A percentile compares a stretch with the other conserved stretches of the same genome.
Evolutionary conservation across 1,139 yeast species (phyloP).

Genomic region (Pichia sp.): DNA sequence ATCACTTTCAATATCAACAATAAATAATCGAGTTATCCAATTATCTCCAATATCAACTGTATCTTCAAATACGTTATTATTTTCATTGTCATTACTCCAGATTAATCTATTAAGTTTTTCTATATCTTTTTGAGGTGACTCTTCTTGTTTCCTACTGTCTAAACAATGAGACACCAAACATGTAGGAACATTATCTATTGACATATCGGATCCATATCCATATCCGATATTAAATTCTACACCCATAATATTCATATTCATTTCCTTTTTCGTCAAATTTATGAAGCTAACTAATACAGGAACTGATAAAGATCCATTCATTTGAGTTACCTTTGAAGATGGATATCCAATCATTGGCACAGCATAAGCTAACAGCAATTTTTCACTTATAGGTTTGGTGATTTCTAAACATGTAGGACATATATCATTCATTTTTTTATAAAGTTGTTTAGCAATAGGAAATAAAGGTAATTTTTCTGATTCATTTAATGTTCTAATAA

Average conservation of each 20-base stretch:
- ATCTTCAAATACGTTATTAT: background rate
- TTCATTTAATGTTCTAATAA: background rate
- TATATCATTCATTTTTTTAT: conserved; percentile 2
- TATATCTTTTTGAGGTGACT: background rate
- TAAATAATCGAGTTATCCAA: conserved; percentile 5
- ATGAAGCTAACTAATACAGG: conserved; percentile 7
- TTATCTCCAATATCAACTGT: conserved; percentile 4
- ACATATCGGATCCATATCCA: background rate
- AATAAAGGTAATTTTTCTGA: background rate
- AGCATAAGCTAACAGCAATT: conserved; percentile 3
- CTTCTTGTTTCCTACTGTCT: conserved; percentile 4
- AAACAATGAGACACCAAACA: conserved; percentile 6
- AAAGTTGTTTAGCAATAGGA: conserved; percentile 6
- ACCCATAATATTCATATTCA: conserved; percentile 1
- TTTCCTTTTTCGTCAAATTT: background rate
- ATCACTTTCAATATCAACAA: background rate
- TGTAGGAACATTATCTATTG: conserved; percentile 6
- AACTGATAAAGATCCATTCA: background rate
- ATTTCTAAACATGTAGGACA: conserved; percentile 9
- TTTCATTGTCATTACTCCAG: background rate
- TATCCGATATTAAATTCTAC: background rate
- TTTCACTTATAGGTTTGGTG: background rate
- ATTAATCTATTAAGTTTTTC: background rate
- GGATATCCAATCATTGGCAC: conserved; percentile 10
- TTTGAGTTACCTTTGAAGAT: background rate